Conservation (phyloP, 306 rosid species). For the Spatholobus suberectus region DNA sequence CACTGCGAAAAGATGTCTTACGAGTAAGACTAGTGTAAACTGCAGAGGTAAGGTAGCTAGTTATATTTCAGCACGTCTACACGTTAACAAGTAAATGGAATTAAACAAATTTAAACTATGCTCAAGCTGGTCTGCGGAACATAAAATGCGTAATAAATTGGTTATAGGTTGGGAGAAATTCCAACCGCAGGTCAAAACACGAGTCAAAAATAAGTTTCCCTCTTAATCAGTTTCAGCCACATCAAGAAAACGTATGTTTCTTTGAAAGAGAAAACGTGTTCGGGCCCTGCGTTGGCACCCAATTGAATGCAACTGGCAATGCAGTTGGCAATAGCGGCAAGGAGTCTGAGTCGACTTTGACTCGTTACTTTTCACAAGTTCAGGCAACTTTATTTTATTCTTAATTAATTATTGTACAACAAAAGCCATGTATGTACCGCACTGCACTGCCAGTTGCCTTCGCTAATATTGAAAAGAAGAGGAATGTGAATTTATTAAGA, state of each 20-base stretch:
- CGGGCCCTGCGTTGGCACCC: neutral
- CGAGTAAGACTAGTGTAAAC: conserved; percentile 74
- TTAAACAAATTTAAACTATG: neutral
- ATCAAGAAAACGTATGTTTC: neutral
- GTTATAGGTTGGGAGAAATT: neutral
- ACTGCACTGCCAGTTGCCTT: no score
- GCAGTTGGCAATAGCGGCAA: conserved; percentile 39
- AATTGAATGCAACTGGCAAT: conserved; percentile 5
- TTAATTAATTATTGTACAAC: neutral
- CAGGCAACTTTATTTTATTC: neutral
- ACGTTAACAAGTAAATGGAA: neutral
- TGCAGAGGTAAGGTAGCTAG: conserved; percentile 47
- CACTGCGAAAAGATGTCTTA: conserved; percentile 70
- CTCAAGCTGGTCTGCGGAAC: neutral
- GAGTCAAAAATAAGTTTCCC: neutral
- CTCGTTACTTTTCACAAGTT: conserved; percentile 23
- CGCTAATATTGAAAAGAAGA: neutral
- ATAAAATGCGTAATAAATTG: neutral
- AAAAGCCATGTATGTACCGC: neutral
- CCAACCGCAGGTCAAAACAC: neutral
- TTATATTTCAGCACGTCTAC: conserved; percentile 19
- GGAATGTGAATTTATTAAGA: neutral
- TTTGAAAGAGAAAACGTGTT: neutral
- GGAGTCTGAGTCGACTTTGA: conserved; percentile 20
- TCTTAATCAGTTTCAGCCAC: neutral